A percentile compares a stretch with the other conserved stretches of the same genome.
Conservation (phyloP, 805 yeast species). For the Metschnikowia matae region DNA sequence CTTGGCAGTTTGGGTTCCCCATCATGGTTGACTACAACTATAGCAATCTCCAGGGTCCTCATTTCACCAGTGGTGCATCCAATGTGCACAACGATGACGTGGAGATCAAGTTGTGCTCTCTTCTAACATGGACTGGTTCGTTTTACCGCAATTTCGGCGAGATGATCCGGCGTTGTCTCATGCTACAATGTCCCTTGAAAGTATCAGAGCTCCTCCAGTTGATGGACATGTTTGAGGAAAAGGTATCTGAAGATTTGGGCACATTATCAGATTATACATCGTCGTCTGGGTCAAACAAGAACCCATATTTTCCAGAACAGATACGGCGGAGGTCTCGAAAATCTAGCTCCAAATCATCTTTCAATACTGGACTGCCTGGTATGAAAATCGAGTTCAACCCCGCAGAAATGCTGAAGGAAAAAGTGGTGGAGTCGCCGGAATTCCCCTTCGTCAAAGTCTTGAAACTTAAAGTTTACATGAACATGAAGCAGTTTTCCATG, state of each 20-base stretch:
- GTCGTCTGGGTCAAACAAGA: not conserved
- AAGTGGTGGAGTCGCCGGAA: not conserved
- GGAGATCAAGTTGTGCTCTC: conserved; percentile 31
- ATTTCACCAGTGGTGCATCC: conserved; percentile 30
- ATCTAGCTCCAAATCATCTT: not conserved
- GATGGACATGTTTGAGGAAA: conserved; percentile 5
- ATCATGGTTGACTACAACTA: conserved; percentile 27
- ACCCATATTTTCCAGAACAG: not conserved
- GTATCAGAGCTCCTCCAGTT: conserved; percentile 32
- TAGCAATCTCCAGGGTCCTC: conserved; percentile 30
- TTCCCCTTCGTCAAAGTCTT: conserved; percentile 14
- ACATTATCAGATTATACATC: not conserved
- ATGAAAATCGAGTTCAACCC: conserved; percentile 1
- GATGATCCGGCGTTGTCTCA: conserved; percentile 34
- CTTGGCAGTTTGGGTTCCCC: conserved; percentile 33
- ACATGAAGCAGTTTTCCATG: conserved; percentile 24
- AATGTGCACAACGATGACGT: conserved; percentile 31
- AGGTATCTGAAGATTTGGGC: conserved; percentile 6
- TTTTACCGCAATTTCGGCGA: conserved; percentile 27
- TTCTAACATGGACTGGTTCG: not conserved
- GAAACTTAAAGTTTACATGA: conserved; percentile 26
- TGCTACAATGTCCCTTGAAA: conserved; percentile 36
- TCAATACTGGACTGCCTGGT: conserved; percentile 2
- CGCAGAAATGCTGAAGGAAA: conserved; percentile 2
- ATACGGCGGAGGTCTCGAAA: not conserved